These are phyloP conservation scores for Naematelia encephala DNA, from an alignment of 768 basidiomycete genomes.

Conservation along the genomic window DNA sequence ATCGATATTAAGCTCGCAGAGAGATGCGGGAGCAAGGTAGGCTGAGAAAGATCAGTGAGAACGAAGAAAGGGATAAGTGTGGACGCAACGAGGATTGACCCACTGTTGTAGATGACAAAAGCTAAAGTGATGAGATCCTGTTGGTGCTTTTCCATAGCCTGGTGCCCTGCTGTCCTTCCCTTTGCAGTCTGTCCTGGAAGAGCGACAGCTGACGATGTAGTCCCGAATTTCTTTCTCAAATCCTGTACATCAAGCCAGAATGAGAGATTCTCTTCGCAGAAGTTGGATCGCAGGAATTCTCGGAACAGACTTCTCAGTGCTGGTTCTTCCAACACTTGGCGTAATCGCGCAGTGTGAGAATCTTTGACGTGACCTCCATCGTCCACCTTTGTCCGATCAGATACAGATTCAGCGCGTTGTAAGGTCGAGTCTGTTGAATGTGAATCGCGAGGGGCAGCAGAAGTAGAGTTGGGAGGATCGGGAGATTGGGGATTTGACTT, in stretches of 20 bases:
- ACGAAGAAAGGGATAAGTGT: not conserved
- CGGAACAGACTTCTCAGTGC: slow-evolving; percentile 84
- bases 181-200: slow-evolving; percentile 25
- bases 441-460: slow-evolving; percentile 13
- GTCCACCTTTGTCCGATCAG: slow-evolving; percentile 4
- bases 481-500: slow-evolving; percentile 49
- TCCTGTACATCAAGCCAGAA: slow-evolving; percentile 98
- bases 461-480: slow-evolving; percentile 63
- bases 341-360: slow-evolving; percentile 85
- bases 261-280: slow-evolving; percentile 95
- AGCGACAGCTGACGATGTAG: slow-evolving; percentile 80
- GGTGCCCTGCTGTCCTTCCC: slow-evolving; percentile 53
- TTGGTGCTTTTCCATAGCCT: slow-evolving; percentile 95
- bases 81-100: slow-evolving; percentile 11
- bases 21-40: slow-evolving; percentile 92
- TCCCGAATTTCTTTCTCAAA: slow-evolving; percentile 92
- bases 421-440: slow-evolving; percentile 12
- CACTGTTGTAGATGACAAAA: slow-evolving; percentile 62
- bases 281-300: slow-evolving; percentile 88
- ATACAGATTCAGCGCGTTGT: slow-evolving; percentile 17
- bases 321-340: slow-evolving; percentile 89
- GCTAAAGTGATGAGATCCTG: slow-evolving; percentile 91
- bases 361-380: slow-evolving; percentile 58
- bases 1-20: slow-evolving; percentile 96
- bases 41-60: slow-evolving; percentile 58